phyloP scores from a whole-genome alignment of 2,329 filamentous ascomycete genomes.

The Zymoseptoria ardabiliae region DNA sequence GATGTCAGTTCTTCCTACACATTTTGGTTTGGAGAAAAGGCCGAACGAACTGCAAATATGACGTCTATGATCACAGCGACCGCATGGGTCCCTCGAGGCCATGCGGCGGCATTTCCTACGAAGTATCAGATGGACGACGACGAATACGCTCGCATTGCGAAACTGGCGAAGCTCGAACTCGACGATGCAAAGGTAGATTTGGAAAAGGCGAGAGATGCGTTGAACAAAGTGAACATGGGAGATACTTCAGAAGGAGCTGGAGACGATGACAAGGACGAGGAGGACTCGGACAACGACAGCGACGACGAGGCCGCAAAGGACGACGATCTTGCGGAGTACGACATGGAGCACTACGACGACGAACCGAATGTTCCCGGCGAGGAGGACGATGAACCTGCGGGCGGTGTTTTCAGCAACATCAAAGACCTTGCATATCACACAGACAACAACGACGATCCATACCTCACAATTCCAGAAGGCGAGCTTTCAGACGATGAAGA shows the following conservation, averaged over 20 bases:
- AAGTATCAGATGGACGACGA: conserved; percentile 47
- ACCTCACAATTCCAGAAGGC: conserved; percentile 77
- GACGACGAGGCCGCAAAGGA: conserved; percentile 41
- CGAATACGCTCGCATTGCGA: conserved; percentile 44
- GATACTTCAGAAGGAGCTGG: conserved; percentile 69
- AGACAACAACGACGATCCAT: conserved; percentile 90
- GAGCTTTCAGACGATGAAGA: conserved; percentile 70
- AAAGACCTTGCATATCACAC: conserved; percentile 91
- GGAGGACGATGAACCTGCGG: conserved; percentile 49
- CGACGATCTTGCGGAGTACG: conserved; percentile 90
- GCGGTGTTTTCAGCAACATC: conserved; percentile 86
- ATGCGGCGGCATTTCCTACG: conserved; percentile 43
- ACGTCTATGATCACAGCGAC: conserved; percentile 52
- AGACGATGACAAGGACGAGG: conserved; percentile 34
- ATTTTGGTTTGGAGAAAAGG: neutral
- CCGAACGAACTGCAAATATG: conserved; percentile 12
- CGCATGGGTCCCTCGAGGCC: conserved; percentile 47
- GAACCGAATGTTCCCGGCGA: conserved; percentile 43
- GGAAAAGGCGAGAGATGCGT: conserved; percentile 54
- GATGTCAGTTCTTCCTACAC: neutral
- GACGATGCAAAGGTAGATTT: conserved; percentile 88
- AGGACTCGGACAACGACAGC: conserved; percentile 19
- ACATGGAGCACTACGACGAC: conserved; percentile 92
- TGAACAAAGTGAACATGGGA: conserved; percentile 29
- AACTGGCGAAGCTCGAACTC: conserved; percentile 57